Conservation (phyloP, 306 rosid genomes). For the Carpinus viminea region DNA sequence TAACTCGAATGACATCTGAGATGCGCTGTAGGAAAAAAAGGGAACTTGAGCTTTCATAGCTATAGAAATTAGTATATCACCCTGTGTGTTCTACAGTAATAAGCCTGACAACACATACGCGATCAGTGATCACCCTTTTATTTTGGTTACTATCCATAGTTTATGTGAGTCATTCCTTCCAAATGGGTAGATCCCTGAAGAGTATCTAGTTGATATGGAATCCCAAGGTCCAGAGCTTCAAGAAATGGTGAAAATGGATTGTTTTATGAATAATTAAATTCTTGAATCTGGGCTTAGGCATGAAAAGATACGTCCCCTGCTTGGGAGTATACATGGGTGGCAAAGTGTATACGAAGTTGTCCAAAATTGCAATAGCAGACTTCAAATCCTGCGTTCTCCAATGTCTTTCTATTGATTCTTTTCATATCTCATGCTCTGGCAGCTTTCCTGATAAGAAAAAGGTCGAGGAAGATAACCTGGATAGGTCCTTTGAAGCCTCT, state of each 20-base stretch:
- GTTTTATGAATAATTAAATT: background rate
- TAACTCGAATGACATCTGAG: conserved; percentile 27
- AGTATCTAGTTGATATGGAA: conserved; percentile 23
- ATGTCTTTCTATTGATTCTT: conserved; percentile 17
- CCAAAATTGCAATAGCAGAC: conserved; percentile 11
- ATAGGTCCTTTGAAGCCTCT: conserved; percentile 45
- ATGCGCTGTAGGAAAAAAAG: conserved; percentile 27
- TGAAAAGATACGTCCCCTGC: background rate
- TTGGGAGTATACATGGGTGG: conserved; percentile 14
- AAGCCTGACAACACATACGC: conserved; percentile 3
- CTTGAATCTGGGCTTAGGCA: conserved; percentile 1
- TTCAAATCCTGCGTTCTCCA: conserved; percentile 15
- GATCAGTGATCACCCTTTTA: conserved; percentile 14
- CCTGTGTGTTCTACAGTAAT: conserved; percentile 9
- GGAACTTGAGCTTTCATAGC: conserved; percentile 40
- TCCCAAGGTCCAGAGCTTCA: conserved; percentile 22
- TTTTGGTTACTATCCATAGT: conserved; percentile 18
- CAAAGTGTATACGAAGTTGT: conserved; percentile 16
- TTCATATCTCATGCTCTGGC: conserved; percentile 38
- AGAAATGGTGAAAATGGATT: conserved; percentile 21
- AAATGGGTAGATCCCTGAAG: conserved; percentile 23
- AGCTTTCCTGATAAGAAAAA: conserved; percentile 77
- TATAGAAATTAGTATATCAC: background rate
- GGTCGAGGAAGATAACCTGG: conserved; percentile 44
- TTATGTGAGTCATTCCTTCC: conserved; percentile 27